Evolutionary conservation across 805 yeast genomes (phyloP).

Genomic region (Cyberlindnera nakhonratchasimensis): DNA sequence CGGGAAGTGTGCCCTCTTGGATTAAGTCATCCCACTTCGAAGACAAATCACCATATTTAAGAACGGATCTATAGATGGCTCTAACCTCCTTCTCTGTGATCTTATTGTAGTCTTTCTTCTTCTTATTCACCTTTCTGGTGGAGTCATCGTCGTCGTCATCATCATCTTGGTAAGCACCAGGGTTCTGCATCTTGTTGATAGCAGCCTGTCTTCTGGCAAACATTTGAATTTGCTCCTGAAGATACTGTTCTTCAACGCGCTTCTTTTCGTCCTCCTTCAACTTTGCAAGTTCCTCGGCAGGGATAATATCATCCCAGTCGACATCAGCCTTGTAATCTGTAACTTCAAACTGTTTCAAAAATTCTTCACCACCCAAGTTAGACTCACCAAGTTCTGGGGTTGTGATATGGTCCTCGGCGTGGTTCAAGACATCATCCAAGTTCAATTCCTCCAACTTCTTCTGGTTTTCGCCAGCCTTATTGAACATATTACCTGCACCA

Average conservation of each 20-base stretch:
- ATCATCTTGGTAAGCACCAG: conserved; percentile 38
- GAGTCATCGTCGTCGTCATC: conserved; percentile 39
- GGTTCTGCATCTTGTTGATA: conserved; percentile 53
- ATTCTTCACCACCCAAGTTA: conserved; percentile 98
- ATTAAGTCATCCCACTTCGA: conserved; percentile 80
- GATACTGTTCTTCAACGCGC: conserved; percentile 77
- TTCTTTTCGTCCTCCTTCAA: conserved; percentile 89
- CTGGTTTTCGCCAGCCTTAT: conserved; percentile 86
- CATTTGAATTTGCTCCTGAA: conserved; percentile 88
- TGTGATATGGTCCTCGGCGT: conserved; percentile 96
- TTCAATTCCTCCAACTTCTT: conserved; percentile 93
- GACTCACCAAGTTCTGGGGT: conserved; percentile 96
- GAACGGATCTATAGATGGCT: conserved; percentile 75
- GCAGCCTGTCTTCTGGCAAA: conserved; percentile 78
- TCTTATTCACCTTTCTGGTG: conserved; percentile 28
- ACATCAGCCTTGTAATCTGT: conserved; percentile 98
- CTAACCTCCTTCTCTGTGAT: conserved; percentile 86
- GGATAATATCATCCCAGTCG: conserved; percentile 98
- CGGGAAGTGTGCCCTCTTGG: conserved; percentile 84
- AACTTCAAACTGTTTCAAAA: conserved; percentile 93
- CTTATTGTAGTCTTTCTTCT: conserved; percentile 42
- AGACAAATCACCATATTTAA: conserved; percentile 76
- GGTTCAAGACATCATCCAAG: conserved; percentile 91
- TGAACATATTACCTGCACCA: conserved; percentile 98
- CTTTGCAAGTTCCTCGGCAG: conserved; percentile 85